These are phyloP conservation scores for Pascua sp. DNA, from an alignment of 1,284 basidiomycete genomes.

Conservation along the genomic window DNA sequence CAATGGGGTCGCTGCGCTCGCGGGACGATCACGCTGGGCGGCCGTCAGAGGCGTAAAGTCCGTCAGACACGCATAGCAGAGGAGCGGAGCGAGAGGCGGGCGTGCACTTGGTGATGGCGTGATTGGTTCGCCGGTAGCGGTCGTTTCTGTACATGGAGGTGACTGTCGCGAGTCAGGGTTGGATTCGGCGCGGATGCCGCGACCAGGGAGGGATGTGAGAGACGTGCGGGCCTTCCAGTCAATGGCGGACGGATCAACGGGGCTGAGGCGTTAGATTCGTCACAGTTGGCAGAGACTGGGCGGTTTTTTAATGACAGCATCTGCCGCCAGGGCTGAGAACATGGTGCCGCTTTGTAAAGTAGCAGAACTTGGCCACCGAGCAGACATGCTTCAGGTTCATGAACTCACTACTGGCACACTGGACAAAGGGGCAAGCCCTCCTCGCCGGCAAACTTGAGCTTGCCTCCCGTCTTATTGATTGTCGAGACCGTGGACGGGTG, in stretches of 20 bases:
- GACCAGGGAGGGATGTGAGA: conserved; percentile 57
- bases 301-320: no score
- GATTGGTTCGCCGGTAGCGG: neutral
- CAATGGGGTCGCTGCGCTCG: conserved; percentile 20
- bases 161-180: neutral
- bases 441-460: conserved; percentile 67
- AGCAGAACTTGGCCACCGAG: no score
- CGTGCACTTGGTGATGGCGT: neutral
- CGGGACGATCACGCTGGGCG: conserved; percentile 8
- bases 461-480: conserved; percentile 76
- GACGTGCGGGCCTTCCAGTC: conserved; percentile 72
- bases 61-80: conserved; percentile 74
- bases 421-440: conserved; percentile 54
- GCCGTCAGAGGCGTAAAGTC: conserved; percentile 55
- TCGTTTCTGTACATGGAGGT: neutral
- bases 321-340: no score
- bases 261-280: conserved; percentile 50
- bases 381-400: no score
- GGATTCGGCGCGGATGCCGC: neutral
- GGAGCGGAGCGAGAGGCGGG: conserved; percentile 51
- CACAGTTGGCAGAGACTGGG: neutral
- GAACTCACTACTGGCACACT: conserved; percentile 67
- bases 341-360: no score
- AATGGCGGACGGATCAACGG: conserved; percentile 64
- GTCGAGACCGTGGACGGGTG: conserved; percentile 88